A percentile compares a stretch with the other conserved stretches of the same genome.
Evolutionary conservation across 2,329 filamentous ascomycete genomes (phyloP).

Genomic region (Magnaporthiopsis poae): DNA sequence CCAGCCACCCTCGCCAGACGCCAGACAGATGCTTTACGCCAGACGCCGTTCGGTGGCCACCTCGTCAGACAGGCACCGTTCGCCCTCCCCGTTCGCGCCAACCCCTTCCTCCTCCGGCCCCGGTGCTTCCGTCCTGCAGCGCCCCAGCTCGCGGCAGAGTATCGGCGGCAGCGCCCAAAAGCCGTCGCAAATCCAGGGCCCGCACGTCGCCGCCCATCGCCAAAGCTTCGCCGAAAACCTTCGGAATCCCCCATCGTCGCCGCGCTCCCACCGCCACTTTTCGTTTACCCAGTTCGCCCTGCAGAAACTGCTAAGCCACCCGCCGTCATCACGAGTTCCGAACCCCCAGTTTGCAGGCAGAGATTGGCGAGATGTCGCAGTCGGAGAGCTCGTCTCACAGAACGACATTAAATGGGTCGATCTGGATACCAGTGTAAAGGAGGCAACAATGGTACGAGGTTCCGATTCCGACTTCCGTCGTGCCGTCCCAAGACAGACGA

Average conservation of each 20-base stretch:
- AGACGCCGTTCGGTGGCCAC: no score
- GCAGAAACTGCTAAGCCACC: conserved; percentile 79
- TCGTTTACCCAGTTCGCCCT: conserved; percentile 76
- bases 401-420: conserved; percentile 75
- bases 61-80: no score
- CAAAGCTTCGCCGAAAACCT: conserved; percentile 79
- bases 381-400: conserved; percentile 72
- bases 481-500: background rate
- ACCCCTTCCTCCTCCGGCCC: no score
- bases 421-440: conserved; percentile 76
- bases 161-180: conserved; percentile 13
- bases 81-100: no score
- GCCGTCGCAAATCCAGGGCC: background rate
- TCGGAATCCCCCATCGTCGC: conserved; percentile 66
- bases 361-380: conserved; percentile 76
- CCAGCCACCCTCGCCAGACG: no score
- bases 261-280: conserved; percentile 66
- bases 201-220: conserved; percentile 44
- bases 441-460: conserved; percentile 71
- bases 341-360: conserved; percentile 68
- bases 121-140: no score
- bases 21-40: no score
- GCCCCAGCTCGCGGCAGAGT: conserved; percentile 34
- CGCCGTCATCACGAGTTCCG: conserved; percentile 55
- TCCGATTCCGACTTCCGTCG: conserved; percentile 10